Conservation (phyloP, 1,284 basidiomycete genomes). For the Blastosporella zonata region DNA sequence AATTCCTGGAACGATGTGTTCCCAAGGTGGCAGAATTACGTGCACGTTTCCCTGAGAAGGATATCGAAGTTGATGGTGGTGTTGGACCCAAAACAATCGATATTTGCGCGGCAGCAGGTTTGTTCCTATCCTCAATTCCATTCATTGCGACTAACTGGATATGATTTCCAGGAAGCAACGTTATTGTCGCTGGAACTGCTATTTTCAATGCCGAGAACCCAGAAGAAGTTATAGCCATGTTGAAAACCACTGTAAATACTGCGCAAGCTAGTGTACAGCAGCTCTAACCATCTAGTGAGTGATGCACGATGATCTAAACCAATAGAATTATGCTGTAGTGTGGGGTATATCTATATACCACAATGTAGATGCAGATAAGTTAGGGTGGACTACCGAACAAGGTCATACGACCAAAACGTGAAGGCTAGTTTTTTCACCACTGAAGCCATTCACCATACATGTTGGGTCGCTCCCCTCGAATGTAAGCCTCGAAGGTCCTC, state of each 20-base stretch:
- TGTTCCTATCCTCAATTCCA: slow-evolving; percentile 9
- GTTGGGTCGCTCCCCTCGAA: slow-evolving; percentile 85
- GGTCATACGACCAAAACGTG: no score
- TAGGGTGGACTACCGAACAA: neutral
- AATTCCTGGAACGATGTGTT: slow-evolving; percentile 92
- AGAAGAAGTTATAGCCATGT: slow-evolving; percentile 69
- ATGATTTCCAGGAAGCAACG: slow-evolving; percentile 92
- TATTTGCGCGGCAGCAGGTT: slow-evolving; percentile 88
- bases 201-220: slow-evolving; percentile 86
- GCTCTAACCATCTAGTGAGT: neutral
- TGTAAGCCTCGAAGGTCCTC: slow-evolving; percentile 85
- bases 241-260: slow-evolving; percentile 71
- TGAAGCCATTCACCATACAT: slow-evolving; percentile 88
- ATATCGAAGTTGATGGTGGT: slow-evolving; percentile 98
- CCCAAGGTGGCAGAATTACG: slow-evolving; percentile 93
- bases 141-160: slow-evolving; percentile 4
- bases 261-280: slow-evolving; percentile 53
- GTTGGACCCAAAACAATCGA: slow-evolving; percentile 91
- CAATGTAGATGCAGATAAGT: slow-evolving; percentile 7
- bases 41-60: slow-evolving; percentile 84
- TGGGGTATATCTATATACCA: slow-evolving; percentile 1
- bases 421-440: slow-evolving; percentile 41
- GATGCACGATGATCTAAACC: neutral
- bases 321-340: neutral
- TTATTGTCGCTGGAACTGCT: slow-evolving; percentile 97